Evolutionary conservation across 805 yeast genomes (phyloP).

Genomic region (Candida insectorum): DNA sequence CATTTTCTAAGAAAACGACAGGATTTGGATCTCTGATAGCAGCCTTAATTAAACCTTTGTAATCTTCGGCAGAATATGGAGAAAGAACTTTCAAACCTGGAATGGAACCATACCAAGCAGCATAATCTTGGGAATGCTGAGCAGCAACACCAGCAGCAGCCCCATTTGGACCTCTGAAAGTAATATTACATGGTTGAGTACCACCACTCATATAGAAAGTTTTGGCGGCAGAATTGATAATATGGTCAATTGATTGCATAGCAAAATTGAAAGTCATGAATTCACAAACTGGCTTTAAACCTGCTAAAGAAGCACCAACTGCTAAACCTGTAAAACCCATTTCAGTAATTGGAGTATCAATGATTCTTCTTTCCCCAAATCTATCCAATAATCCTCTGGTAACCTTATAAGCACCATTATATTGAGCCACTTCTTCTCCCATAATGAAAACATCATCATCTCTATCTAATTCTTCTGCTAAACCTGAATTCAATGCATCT

Average conservation of each 20-base stretch:
- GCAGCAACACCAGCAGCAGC: slow-evolving; percentile 99
- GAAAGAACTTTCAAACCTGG: slow-evolving; percentile 97
- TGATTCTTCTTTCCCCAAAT: slow-evolving; percentile 89
- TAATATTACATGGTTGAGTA: slow-evolving; percentile 92
- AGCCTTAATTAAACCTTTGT: slow-evolving; percentile 92
- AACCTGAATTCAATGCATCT: slow-evolving; percentile 92
- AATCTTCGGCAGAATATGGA: slow-evolving; percentile 94
- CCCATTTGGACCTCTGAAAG: slow-evolving; percentile 99
- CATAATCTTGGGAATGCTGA: slow-evolving; percentile 97
- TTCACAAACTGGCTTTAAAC: slow-evolving; percentile 94
- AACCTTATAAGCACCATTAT: slow-evolving; percentile 98
- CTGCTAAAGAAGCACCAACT: slow-evolving; percentile 95
- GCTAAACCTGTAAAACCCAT: slow-evolving; percentile 97
- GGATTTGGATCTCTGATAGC: slow-evolving; percentile 99
- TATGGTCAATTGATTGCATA: slow-evolving; percentile 99
- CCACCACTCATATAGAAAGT: slow-evolving; percentile 99
- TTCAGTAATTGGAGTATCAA: slow-evolving; percentile 98
- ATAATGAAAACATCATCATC: slow-evolving; percentile 91
- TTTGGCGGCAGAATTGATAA: slow-evolving; percentile 97
- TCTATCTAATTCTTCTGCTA: slow-evolving; percentile 96
- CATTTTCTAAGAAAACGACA: slow-evolving; percentile 93
- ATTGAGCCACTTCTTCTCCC: slow-evolving; percentile 99
- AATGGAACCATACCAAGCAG: slow-evolving; percentile 97
- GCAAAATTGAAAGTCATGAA: slow-evolving; percentile 99
- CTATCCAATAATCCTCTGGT: slow-evolving; percentile 93